phyloP scores from a whole-genome alignment of 1,284 basidiomycete species.

The Coniferiporia weirii region DNA sequence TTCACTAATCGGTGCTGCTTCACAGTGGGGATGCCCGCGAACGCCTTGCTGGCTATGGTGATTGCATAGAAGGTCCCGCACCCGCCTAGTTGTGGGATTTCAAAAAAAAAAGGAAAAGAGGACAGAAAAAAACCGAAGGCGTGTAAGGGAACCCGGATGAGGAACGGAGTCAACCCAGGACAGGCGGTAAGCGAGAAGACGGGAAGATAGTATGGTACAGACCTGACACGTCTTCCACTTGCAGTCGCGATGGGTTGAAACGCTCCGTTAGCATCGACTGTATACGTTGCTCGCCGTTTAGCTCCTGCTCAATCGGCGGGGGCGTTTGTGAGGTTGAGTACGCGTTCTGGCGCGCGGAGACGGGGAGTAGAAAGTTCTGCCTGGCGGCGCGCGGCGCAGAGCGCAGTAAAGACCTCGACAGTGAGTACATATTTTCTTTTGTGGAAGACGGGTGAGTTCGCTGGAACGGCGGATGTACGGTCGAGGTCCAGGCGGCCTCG shows the following conservation, averaged over 20 bases:
- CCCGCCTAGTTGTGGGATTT: slow-evolving; percentile 55
- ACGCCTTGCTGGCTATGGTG: slow-evolving; percentile 75
- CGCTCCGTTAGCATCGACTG: slow-evolving; percentile 64
- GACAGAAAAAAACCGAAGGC: background rate
- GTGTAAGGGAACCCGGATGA: background rate
- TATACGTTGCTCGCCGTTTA: slow-evolving; percentile 68
- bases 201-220: slow-evolving; percentile 22
- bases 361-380: no score
- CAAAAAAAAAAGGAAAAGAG: background rate
- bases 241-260: slow-evolving; percentile 72
- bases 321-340: slow-evolving; percentile 5
- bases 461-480: background rate
- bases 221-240: slow-evolving; percentile 91
- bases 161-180: background rate
- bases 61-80: slow-evolving; percentile 98
- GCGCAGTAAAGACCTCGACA: background rate
- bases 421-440: background rate
- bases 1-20: slow-evolving; percentile 96
- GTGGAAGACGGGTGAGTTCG: background rate
- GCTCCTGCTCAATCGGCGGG: slow-evolving; percentile 24
- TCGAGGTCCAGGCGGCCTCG: no score
- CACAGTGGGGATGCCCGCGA: slow-evolving; percentile 82
- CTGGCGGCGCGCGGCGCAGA: background rate
- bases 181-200: background rate
- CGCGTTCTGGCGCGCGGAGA: background rate